phyloP scores from a whole-genome alignment of 176 grass and related monocot species.

The Tillandsia leiboldiana region DNA sequence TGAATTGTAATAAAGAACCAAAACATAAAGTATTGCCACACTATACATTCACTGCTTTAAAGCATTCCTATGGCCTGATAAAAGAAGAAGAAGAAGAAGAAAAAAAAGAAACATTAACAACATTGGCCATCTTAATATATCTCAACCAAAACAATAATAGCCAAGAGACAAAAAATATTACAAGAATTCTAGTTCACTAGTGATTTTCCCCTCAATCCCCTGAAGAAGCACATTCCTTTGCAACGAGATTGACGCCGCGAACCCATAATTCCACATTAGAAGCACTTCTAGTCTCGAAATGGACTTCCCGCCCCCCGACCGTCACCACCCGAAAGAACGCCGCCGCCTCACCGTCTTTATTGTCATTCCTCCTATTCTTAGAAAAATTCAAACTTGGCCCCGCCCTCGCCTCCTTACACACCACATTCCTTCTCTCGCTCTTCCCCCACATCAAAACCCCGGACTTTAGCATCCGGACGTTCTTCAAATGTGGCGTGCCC shows the following conservation, averaged over 20 bases:
- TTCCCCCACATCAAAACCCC: conserved; percentile 45
- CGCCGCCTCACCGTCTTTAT: conserved; percentile 13
- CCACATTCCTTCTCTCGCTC: conserved; percentile 36
- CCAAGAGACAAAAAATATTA: neutral
- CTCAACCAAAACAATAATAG: neutral
- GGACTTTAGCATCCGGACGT: conserved; percentile 38
- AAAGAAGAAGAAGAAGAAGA: no score
- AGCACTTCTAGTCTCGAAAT: conserved; percentile 30
- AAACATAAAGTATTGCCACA: no score
- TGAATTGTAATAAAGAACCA: no score
- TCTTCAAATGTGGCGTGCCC: conserved; percentile 36
- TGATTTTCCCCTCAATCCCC: neutral
- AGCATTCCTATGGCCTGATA: no score
- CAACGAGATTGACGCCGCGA: conserved; percentile 48
- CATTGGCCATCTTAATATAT: neutral
- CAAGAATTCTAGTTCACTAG: neutral
- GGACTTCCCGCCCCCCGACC: conserved; percentile 34
- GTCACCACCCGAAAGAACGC: conserved; percentile 43
- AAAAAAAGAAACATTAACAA: neutral
- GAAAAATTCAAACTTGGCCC: conserved; percentile 33
- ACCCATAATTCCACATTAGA: conserved; percentile 44
- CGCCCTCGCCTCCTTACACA: conserved; percentile 38
- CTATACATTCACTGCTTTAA: no score
- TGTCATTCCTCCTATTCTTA: conserved; percentile 26
- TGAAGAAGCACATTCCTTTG: conserved; percentile 19